phyloP scores from a whole-genome alignment of 805 yeast genomes.

The Candida succiphila region DNA sequence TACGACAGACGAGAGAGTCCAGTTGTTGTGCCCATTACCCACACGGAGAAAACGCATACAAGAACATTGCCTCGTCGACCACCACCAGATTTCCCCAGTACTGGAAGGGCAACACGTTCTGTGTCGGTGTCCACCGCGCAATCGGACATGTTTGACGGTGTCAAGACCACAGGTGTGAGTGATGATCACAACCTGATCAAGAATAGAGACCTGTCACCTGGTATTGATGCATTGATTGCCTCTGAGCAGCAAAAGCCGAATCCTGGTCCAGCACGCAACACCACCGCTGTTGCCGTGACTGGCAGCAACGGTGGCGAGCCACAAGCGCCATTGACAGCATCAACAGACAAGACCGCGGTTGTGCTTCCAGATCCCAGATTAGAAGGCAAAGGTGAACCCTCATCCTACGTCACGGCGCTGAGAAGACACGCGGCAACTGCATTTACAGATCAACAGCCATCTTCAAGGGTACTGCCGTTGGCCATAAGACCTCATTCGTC shows the following conservation, averaged over 20 bases:
- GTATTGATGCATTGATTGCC: background rate
- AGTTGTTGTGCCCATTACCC: slow-evolving; percentile 20
- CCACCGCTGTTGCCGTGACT: background rate
- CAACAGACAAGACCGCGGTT: no score
- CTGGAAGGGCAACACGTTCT: slow-evolving; percentile 27
- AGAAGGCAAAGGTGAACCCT: slow-evolving; percentile 32
- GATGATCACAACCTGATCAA: slow-evolving; percentile 1
- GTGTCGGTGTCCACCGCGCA: slow-evolving; percentile 24
- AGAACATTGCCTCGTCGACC: slow-evolving; percentile 21
- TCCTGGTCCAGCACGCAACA: no score
- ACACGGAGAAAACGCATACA: slow-evolving; percentile 7
- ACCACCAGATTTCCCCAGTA: slow-evolving; percentile 27
- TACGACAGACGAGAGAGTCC: slow-evolving; percentile 31
- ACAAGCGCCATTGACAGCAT: background rate
- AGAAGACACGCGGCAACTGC: slow-evolving; percentile 38
- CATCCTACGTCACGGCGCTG: slow-evolving; percentile 36
- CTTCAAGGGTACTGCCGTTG: slow-evolving; percentile 40
- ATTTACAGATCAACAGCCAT: slow-evolving; percentile 35
- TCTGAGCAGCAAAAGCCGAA: background rate
- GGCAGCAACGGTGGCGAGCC: background rate
- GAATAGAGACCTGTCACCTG: background rate
- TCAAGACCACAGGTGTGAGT: background rate
- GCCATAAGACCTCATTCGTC: slow-evolving; percentile 35
- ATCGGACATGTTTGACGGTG: slow-evolving; percentile 19
- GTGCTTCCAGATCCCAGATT: background rate